phyloP scores from a whole-genome alignment of 225 moss, liverwort and hornwort species.

The Rhytidiadelphus loreus region DNA sequence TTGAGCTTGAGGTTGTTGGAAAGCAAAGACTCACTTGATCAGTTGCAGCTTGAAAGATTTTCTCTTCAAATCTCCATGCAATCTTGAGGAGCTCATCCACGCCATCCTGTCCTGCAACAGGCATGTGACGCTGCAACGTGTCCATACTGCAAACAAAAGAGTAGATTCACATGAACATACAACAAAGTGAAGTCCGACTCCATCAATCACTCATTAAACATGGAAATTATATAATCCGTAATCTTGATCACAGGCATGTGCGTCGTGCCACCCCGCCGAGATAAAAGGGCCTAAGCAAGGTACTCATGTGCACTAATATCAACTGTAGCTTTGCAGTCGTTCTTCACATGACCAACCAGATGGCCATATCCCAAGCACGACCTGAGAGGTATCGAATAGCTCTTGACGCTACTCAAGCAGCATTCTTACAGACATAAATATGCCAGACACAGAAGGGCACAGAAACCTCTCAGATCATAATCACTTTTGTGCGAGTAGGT shows the following conservation, averaged over 20 bases:
- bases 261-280: background rate
- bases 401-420: background rate
- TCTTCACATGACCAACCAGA: background rate
- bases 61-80: slow-evolving; percentile 67
- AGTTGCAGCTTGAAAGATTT: slow-evolving; percentile 60
- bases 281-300: background rate
- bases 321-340: background rate
- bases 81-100: slow-evolving; percentile 58
- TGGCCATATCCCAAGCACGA: background rate
- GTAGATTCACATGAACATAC: background rate
- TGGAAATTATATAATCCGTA: background rate
- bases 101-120: slow-evolving; percentile 54
- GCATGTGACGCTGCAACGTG: slow-evolving; percentile 71
- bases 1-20: background rate
- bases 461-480: background rate
- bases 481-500: background rate
- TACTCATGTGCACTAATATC: background rate
- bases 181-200: background rate
- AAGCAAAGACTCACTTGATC: slow-evolving; percentile 36
- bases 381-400: background rate
- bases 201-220: background rate
- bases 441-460: background rate
- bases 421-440: background rate
- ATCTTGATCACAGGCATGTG: background rate
- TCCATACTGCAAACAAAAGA: slow-evolving; percentile 49